phyloP scores from a whole-genome alignment of 345 rosid genomes.

The Gossypium rotundifolium region DNA sequence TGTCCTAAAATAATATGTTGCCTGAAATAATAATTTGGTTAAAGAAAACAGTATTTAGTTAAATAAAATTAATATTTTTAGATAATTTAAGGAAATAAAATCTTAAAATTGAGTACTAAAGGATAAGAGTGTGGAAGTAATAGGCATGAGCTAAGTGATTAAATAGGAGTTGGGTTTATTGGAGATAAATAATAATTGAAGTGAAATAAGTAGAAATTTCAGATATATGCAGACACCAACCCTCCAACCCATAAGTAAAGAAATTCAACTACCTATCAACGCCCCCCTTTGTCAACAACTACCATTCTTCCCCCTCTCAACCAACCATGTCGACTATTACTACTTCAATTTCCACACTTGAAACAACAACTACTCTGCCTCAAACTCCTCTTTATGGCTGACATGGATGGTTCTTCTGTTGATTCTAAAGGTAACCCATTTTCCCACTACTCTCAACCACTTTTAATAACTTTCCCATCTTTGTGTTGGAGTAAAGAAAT shows the following conservation, averaged over 20 bases:
- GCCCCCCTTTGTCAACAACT: constrained; percentile 21
- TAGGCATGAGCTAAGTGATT: no score
- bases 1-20: no score
- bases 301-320: constrained; percentile 31
- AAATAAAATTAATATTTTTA: no score
- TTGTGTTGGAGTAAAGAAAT: neutral
- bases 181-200: neutral
- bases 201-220: neutral
- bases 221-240: neutral
- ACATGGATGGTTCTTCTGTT: constrained; percentile 32
- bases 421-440: constrained; percentile 25
- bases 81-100: no score
- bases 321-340: no score
- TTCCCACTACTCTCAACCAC: neutral
- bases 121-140: no score
- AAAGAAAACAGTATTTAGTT: no score
- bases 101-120: no score
- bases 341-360: no score
- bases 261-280: constrained; percentile 49
- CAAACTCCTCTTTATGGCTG: constrained; percentile 28
- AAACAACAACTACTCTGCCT: neutral
- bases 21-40: no score
- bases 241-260: neutral
- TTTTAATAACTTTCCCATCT: neutral
- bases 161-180: no score